phyloP scores from a whole-genome alignment of 768 basidiomycete species.

The Serendipita sp. region DNA sequence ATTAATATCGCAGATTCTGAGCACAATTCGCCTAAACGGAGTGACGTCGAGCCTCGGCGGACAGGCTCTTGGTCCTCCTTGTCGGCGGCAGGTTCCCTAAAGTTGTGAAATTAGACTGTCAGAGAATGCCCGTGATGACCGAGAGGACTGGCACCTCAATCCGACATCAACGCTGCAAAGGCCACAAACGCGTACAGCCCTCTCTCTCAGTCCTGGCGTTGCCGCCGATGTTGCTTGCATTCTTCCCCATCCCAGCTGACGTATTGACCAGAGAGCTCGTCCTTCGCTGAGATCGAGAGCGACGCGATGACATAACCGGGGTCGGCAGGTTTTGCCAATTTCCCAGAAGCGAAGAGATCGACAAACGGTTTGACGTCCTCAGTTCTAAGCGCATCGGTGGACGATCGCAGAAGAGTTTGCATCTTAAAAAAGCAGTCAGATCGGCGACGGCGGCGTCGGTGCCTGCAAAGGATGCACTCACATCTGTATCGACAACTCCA shows the following conservation, averaged over 20 bases:
- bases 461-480: slow-evolving; percentile 22
- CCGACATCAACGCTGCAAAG: no score
- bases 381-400: slow-evolving; percentile 35
- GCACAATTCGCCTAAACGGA: no score
- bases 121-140: no score
- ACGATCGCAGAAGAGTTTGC: slow-evolving; percentile 45
- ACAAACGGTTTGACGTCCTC: slow-evolving; percentile 43
- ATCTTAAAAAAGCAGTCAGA: slow-evolving; percentile 31
- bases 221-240: slow-evolving; percentile 20
- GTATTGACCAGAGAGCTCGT: slow-evolving; percentile 55
- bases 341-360: slow-evolving; percentile 40
- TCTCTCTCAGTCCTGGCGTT: no score
- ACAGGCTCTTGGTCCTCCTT: no score
- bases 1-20: no score
- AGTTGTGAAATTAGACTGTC: no score
- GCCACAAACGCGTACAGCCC: no score
- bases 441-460: neutral
- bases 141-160: no score
- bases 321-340: slow-evolving; percentile 57
- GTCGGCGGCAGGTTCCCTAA: no score
- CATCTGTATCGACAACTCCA: slow-evolving; percentile 72
- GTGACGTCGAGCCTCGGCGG: no score
- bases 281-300: slow-evolving; percentile 47
- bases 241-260: slow-evolving; percentile 64
- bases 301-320: slow-evolving; percentile 67